Evolutionary conservation across 768 basidiomycete genomes (phyloP).

Genomic region (Pseudohyphozyma bogoriensis): DNA sequence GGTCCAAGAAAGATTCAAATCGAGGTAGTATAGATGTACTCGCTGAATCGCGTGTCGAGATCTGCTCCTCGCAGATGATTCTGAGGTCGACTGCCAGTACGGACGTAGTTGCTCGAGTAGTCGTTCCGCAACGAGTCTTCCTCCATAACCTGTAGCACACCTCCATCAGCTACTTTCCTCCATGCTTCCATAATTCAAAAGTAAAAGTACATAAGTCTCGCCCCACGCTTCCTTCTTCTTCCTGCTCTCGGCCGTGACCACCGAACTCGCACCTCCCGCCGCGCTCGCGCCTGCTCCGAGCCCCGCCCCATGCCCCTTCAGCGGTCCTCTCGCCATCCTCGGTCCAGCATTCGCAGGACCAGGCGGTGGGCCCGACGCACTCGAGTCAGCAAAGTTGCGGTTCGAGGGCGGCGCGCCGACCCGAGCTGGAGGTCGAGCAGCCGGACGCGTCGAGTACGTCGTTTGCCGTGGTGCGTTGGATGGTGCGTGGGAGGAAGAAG

Average conservation of each 20-base stretch:
- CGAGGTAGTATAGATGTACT: no score
- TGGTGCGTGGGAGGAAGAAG: no score
- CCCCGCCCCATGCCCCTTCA: background rate
- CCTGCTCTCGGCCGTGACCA: no score
- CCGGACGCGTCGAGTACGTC: no score
- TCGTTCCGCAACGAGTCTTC: constrained; percentile 97
- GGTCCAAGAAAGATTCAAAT: no score
- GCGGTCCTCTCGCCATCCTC: background rate
- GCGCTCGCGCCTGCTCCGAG: constrained; percentile 11
- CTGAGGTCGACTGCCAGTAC: constrained; percentile 86
- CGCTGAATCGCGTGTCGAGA: constrained; percentile 79
- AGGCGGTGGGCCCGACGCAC: constrained; percentile 3
- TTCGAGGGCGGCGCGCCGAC: constrained; percentile 9
- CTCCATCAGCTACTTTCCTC: background rate
- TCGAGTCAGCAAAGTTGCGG: constrained; percentile 16
- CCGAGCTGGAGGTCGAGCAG: background rate
- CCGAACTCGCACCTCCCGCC: no score
- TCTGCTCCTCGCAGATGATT: constrained; percentile 85
- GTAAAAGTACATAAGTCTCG: constrained; percentile 7
- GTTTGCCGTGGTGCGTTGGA: no score
- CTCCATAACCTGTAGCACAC: constrained; percentile 53
- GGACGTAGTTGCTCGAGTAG: constrained; percentile 80
- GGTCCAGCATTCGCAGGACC: no score
- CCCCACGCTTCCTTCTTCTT: constrained; percentile 13
- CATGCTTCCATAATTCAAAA: accelerated